Base-by-base conservation (phyloP, 2,329 filamentous ascomycete species). In the Monilinia polystroma region DNA sequence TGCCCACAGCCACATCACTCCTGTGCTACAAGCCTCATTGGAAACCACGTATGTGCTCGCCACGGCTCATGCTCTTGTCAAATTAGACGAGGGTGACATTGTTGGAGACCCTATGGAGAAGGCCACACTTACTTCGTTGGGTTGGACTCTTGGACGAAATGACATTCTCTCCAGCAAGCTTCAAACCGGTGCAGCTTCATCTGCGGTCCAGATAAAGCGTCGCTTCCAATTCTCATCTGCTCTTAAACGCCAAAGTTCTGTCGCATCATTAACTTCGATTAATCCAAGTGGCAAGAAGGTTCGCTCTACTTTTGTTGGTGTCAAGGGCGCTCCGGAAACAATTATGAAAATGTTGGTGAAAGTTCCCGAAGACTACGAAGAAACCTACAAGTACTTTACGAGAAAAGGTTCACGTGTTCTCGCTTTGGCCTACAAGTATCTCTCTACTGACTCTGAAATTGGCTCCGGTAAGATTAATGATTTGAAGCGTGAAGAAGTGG, bases 71-170 rank as follows among this genome's bases (percentile, higher is more conserved):
- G 95, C 95, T 53, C 83, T 99, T 38, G 96, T 99, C 60, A 97
- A 94, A 77, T 85, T 99, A 20, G 95, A 99, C 72, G 95, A 99
- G 77, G 95, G 95, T 26, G 95, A 99, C 16, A 90, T 98, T 72
- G 95, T 99, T 55, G 95, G 95, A 74, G 95, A 99, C 76, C 95
- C 95, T 2, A 99, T 99, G 95, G 95, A 99, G 77, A 98, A 98
- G 80, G 95, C 95, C 55, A 98, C 95, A 1, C 82, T 99, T 38
- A 82, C 85, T 59, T 93, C 94, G 66, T 87, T 99, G 14, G 93
- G 94, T 64, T 99, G 95, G 95, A 88, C 85, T 66, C 84, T 99
- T n/a, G 93, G 93, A 58, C 90, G 87, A 75, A 95, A 97, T 72
- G 94, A 99, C 75, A 88, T 85, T 43, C 85, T 99, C 20, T 87